phyloP scores from a whole-genome alignment of 192 early-diverging fungal genomes.

The Coemansia sp. region DNA sequence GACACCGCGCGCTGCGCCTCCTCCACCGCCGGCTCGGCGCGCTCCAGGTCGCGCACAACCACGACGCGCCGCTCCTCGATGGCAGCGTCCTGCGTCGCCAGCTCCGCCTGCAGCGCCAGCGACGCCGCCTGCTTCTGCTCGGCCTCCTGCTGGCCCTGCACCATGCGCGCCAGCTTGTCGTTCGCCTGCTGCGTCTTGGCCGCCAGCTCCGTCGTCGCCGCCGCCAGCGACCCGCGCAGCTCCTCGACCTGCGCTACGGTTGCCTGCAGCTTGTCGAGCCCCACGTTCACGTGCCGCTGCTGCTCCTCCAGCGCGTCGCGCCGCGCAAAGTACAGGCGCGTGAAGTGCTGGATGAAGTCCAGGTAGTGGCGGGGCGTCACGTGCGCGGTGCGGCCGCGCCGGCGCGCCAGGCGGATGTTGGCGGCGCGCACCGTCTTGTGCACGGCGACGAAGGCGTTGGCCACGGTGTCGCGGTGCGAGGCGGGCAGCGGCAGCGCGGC shows the following conservation, averaged over 20 bases:
- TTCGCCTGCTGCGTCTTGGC: conserved; percentile 87
- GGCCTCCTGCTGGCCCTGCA: conserved; percentile 91
- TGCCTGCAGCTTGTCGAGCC: conserved; percentile 91
- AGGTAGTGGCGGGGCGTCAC: conserved; percentile 98
- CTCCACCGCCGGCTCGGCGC: conserved; percentile 93
- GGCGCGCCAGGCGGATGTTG: conserved; percentile 79
- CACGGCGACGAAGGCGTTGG: conserved; percentile 90
- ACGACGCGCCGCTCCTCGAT: conserved; percentile 77
- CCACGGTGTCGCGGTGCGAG: conserved; percentile 78
- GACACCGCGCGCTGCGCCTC: conserved; percentile 94
- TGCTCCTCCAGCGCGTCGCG: conserved; percentile 95
- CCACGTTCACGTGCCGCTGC: conserved; percentile 97
- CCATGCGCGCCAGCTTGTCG: conserved; percentile 94
- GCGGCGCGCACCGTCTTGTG: conserved; percentile 88
- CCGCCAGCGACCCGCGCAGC: conserved; percentile 80
- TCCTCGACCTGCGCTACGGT: conserved; percentile 96
- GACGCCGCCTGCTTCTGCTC: conserved; percentile 86
- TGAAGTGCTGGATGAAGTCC: conserved; percentile 95
- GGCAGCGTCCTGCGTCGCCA: conserved; percentile 69
- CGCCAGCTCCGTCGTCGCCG: conserved; percentile 83
- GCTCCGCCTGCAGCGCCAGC: conserved; percentile 70
- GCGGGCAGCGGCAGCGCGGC: conserved; percentile 68
- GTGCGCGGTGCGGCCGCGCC: conserved; percentile 80
- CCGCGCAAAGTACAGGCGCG: conserved; percentile 85
- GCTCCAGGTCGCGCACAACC: conserved; percentile 88